Conservation (phyloP, 768 basidiomycete genomes). For the Boletus sp. region DNA sequence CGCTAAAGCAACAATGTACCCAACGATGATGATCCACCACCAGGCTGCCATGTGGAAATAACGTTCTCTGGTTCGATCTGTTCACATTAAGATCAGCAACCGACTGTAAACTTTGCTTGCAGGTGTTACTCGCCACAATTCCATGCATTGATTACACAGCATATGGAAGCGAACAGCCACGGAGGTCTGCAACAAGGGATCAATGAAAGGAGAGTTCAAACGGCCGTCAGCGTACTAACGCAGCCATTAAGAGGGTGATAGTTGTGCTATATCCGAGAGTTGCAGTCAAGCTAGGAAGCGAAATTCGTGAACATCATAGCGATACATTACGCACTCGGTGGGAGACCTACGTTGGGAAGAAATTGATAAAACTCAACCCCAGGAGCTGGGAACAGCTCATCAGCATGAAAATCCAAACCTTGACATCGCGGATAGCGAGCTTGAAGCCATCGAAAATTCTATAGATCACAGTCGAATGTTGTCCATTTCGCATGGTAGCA, state of each 20-base stretch:
- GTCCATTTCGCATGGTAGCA: not conserved
- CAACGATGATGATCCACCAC: constrained; percentile 61
- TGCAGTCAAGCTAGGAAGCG: constrained; percentile 43
- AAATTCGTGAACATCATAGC: not conserved
- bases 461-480: not conserved
- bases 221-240: constrained; percentile 38
- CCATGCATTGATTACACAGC: constrained; percentile 53
- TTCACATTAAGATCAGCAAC: not conserved
- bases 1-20: constrained; percentile 55
- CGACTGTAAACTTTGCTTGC: not conserved
- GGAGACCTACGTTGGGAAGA: constrained; percentile 49
- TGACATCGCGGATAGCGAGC: constrained; percentile 55
- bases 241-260: constrained; percentile 55
- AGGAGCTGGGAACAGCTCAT: constrained; percentile 51
- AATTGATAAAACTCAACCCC: constrained; percentile 59
- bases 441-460: constrained; percentile 53
- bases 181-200: constrained; percentile 45
- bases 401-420: constrained; percentile 52
- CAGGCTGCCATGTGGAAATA: constrained; percentile 57
- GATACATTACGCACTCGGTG: not conserved
- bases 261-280: constrained; percentile 64
- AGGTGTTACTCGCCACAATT: constrained; percentile 41
- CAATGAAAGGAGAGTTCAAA: not conserved
- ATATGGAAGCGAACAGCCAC: constrained; percentile 55
- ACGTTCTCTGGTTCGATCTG: constrained; percentile 61